Conservation (phyloP, 257 asterid genomes). For the Solanum virginianum region DNA sequence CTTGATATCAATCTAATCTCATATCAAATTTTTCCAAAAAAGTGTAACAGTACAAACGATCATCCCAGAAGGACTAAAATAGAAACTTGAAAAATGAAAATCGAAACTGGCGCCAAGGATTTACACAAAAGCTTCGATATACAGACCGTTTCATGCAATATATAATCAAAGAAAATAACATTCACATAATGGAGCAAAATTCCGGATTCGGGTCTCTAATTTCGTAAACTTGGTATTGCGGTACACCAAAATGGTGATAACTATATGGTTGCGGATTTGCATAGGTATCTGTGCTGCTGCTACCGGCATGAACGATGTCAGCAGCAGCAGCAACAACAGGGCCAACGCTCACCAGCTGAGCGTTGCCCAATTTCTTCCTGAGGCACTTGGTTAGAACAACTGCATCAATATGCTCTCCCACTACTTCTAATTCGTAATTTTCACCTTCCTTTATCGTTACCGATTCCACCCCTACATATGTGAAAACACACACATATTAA, state of each 20-base stretch:
- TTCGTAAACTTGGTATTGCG: not conserved
- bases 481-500: not conserved
- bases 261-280: not conserved
- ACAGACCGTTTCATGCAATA: not conserved
- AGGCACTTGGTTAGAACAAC: not conserved
- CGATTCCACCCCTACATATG: not conserved
- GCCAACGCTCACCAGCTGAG: not conserved
- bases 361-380: not conserved
- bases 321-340: not conserved
- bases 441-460: not conserved
- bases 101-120: not conserved
- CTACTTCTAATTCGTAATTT: not conserved
- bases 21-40: too few relatives aligned
- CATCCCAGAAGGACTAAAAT: not conserved
- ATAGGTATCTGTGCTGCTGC: not conserved
- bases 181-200: not conserved
- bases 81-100: not conserved
- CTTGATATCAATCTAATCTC: too few relatives aligned
- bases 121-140: not conserved
- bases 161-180: not conserved
- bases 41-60: not conserved
- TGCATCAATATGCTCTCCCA: not conserved
- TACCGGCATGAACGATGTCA: rapidly evolving
- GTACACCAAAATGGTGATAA: not conserved
- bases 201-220: not conserved